Base-by-base conservation (phyloP, 495 filamentous ascomycete species). In the Gamarada debralockiae region DNA sequence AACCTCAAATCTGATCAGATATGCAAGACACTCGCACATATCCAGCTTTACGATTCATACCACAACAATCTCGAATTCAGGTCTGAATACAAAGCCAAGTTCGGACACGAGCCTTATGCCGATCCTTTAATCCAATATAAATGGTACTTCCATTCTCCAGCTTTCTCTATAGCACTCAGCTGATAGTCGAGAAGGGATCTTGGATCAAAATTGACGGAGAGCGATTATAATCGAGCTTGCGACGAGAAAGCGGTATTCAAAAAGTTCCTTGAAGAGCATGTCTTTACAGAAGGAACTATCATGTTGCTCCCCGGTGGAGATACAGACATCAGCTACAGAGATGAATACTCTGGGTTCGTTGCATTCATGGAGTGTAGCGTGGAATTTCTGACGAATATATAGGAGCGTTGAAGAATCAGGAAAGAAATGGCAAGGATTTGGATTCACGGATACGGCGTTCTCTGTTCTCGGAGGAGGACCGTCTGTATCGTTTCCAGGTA, bases 61-160 rank as follows among this genome's bases (percentile, higher is more conserved):
- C 36, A 51, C 23, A 53, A 55, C 27, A 53, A 56, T 48, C 18
- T 38, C 2, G 29, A 38, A 14, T 62, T 59, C 22, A 40, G 44
- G 22, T 7, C 34, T 9, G 27, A 41, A 2, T 59, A 59, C 41
- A 41, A 47, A 29, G 25, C 51, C 2, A 50, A 41, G 15, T 49
- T 50, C 31, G 57, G 52, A 20, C 34, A 33, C 7, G 13, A 20
- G 18, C 60, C 60, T 0, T 47, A 47, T 24, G 46, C 59, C 7
- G 60, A 63, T 33, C 53, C 57, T 10, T 39, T 58, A 7, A 45
- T 58, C 13, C 25, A 46, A 14, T 59, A 50, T 34, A 53, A 58
- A 45, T 59, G 59, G 59, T 62, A 58, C 14, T 18, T 47, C 2
- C 12, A 9, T 15, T n/a, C n/a, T 38, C 5, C 23, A 9, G 10